Percentiles rank a stretch among this genome's conserved stretches.
These are phyloP conservation scores for Phlegmacium glaucopus DNA, from an alignment of 768 basidiomycete genomes.

Conservation along the genomic window DNA sequence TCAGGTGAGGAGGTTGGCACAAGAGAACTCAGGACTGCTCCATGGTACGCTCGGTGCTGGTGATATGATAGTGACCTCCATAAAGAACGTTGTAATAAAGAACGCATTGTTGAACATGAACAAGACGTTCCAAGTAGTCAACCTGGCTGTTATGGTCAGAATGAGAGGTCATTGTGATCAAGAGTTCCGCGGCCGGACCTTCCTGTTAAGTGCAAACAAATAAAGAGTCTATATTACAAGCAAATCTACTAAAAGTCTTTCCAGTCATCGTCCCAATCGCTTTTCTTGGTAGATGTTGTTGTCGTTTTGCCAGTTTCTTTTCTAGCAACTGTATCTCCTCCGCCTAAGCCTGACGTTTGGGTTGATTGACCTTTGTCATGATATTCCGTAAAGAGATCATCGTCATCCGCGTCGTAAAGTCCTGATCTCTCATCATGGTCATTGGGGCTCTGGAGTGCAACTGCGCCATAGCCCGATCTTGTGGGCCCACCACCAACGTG, in stretches of 20 bases:
- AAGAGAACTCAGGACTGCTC: conserved; percentile 68
- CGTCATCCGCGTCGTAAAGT: conserved; percentile 65
- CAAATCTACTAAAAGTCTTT: conserved; percentile 62
- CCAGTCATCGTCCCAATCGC: conserved; percentile 79
- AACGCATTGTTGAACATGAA: too few relatives aligned
- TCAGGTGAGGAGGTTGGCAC: conserved; percentile 69
- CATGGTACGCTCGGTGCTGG: conserved; percentile 50
- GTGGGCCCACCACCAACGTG: conserved; percentile 52
- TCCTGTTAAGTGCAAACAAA: conserved; percentile 10
- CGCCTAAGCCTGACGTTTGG: conserved; percentile 12
- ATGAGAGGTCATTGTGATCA: neutral
- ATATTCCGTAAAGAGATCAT: conserved; percentile 61
- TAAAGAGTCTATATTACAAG: conserved; percentile 4
- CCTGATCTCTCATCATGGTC: conserved; percentile 56
- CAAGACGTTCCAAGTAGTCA: too few relatives aligned
- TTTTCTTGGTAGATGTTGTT: conserved; percentile 39
- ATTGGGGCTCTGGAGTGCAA: conserved; percentile 35
- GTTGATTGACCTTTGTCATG: conserved; percentile 17
- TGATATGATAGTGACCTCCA: conserved; percentile 9
- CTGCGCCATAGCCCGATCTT: conserved; percentile 46
- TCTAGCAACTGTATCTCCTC: neutral
- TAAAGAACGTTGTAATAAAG: conserved; percentile 14
- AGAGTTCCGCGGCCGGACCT: conserved; percentile 33
- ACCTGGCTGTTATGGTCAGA: neutral
- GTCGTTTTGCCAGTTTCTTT: conserved; percentile 15